Base-by-base conservation (phyloP, 1,139 yeast species). In the Blastobotrys ciferrii region DNA sequence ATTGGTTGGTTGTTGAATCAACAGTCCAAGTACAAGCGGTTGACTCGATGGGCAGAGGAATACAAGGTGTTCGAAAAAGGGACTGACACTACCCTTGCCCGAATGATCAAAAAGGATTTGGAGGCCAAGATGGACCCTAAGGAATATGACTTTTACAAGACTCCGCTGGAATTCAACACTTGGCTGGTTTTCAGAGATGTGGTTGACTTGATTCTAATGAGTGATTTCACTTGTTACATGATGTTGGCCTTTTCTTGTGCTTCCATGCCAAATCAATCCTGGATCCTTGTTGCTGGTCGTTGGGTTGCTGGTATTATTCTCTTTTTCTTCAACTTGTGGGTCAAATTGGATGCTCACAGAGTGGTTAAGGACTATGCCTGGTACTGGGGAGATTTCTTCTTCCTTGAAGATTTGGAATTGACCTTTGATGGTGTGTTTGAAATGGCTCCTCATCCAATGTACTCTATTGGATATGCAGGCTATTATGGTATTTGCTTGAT, bases 381-480 rank as follows among this genome's bases (percentile, higher is more conserved):
- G 96, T 87, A 87, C 67, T 87, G 96, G 96, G 96, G 96, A 30
- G 96, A 87, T 66, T 87, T 87, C 70, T 87, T 87, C 74, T 86
- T 85, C 68, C 76, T 91, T 53, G 85, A 87, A 63, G 87, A 87
- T 58, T 81, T 83, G 61, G 84, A 85, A 54, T 76, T 87, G 61
- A 84, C 87, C 31, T 87, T 87, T 68, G 95, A 88, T 65, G 96
- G 96, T 42, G 95, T 87, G 9, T 87, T 87, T 65, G 95, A 87
- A 67, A 78, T 87, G 78, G 88, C 92, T 12, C 96, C 96, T 36
- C 96, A 87, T 65, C 96, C 96, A 49, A 87, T 87, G 96, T 87
- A 87, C 66, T 86, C 95, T 0, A 84, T 88, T 47, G 96, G 96
- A 4, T 87, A 87, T 64, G 79, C 87, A 47, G 96, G 96, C 1